These are phyloP conservation scores for Letharia columbiana DNA, from an alignment of 495 filamentous ascomycete species.

Conservation along the genomic window DNA sequence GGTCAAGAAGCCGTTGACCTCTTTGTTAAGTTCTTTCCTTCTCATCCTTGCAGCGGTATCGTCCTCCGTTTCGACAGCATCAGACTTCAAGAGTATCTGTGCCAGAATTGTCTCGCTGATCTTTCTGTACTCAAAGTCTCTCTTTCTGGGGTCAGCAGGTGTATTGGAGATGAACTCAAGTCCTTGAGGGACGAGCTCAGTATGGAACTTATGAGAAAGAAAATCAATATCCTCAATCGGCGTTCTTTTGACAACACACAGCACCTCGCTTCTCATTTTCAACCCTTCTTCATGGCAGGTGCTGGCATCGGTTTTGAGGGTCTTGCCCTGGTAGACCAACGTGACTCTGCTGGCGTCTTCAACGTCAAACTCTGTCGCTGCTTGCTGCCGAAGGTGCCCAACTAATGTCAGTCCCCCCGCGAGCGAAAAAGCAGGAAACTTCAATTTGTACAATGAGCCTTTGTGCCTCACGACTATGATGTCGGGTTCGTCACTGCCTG, in stretches of 20 bases:
- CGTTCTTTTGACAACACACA: slow-evolving; percentile 46
- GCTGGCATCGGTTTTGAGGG: slow-evolving; percentile 53
- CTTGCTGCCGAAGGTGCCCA: slow-evolving; percentile 53
- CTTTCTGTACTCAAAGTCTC: slow-evolving; percentile 66
- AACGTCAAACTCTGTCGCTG: slow-evolving; percentile 31
- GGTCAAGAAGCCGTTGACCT: slow-evolving; percentile 60
- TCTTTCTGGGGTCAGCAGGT: slow-evolving; percentile 61
- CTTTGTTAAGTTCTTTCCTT: slow-evolving; percentile 31
- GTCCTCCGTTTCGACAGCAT: slow-evolving; percentile 47
- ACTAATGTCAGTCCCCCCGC: slow-evolving; percentile 62
- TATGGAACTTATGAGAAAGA: slow-evolving; percentile 56
- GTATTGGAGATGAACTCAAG: slow-evolving; percentile 52
- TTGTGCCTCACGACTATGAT: slow-evolving; percentile 62
- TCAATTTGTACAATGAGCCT: slow-evolving; percentile 57
- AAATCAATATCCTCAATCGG: slow-evolving; percentile 60
- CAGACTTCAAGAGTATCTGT: slow-evolving; percentile 73
- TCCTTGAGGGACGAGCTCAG: slow-evolving; percentile 55
- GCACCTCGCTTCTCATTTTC: slow-evolving; percentile 66
- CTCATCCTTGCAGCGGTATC: background rate
- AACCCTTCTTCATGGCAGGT: slow-evolving; percentile 62
- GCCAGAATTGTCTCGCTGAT: slow-evolving; percentile 72
- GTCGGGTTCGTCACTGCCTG: slow-evolving; percentile 54
- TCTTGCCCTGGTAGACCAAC: slow-evolving; percentile 69
- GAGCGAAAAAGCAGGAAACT: slow-evolving; percentile 73
- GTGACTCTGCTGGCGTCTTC: slow-evolving; percentile 54